Percentiles rank a stretch among this genome's conserved stretches.
Conservation (phyloP, 1,139 yeast species). For the Starmera stellimalicola region DNA sequence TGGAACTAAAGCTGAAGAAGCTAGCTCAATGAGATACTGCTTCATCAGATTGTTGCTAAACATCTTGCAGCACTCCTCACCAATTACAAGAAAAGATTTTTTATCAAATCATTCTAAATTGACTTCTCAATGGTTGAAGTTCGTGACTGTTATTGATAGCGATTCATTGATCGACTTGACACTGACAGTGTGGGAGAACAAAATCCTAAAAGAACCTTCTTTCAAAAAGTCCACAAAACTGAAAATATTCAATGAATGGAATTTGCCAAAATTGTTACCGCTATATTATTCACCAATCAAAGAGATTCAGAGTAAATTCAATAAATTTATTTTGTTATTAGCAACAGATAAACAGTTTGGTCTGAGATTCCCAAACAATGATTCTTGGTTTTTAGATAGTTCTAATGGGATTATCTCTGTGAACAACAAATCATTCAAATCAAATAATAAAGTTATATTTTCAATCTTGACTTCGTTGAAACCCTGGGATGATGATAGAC, state of each 20-base stretch:
- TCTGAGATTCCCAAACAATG: conserved; percentile 51
- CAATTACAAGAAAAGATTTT: conserved; percentile 53
- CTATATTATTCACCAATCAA: conserved; percentile 35
- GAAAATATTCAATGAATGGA: conserved; percentile 71
- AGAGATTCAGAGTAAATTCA: conserved; percentile 27
- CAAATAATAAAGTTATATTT: conserved; percentile 60
- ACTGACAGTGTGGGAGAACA: conserved; percentile 37
- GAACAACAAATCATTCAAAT: conserved; percentile 40
- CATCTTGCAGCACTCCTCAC: conserved; percentile 38
- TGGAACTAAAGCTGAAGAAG: conserved; percentile 23
- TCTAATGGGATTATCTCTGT: conserved; percentile 22
- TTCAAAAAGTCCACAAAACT: conserved; percentile 66
- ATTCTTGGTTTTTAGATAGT: conserved; percentile 38
- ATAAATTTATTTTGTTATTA: conserved; percentile 40
- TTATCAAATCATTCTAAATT: conserved; percentile 48
- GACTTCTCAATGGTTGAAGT: conserved; percentile 57
- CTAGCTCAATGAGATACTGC: conserved; percentile 40
- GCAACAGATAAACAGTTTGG: conserved; percentile 50
- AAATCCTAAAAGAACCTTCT: conserved; percentile 48
- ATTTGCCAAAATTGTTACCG: conserved; percentile 47
- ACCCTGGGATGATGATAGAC: conserved; percentile 71
- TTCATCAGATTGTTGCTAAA: conserved; percentile 56
- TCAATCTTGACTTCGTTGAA: conserved; percentile 56
- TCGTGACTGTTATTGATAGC: conserved; percentile 46
- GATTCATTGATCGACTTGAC: conserved; percentile 31